Evolutionary conservation across 495 filamentous ascomycete species (phyloP), one percentile per base, ranked within the genome.

Genomic region (Tuber indicum): DNA sequence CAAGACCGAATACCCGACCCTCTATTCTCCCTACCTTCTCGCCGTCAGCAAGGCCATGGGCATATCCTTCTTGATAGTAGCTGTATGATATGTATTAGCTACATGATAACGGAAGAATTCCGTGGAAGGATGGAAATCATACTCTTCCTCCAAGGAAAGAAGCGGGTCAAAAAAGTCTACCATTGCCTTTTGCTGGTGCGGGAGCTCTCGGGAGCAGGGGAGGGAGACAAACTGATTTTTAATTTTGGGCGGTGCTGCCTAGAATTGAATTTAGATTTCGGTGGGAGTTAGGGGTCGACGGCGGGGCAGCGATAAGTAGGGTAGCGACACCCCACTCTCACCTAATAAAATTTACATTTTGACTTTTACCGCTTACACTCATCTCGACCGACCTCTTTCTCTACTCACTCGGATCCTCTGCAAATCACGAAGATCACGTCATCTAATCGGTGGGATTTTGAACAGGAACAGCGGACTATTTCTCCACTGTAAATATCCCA

Each of bases 1-100:
- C 92, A 5, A 98, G 88, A 0, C 95, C 96, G 83, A 98, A 93
- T 19, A 92, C 87, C 49, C 92, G 92, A 58, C 96, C 96, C 88
- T 99, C 96, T 71, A 91, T 89, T 44, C 90, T 90, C 17, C 96
- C 96, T 21, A 93, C 90, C 80, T 88, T 86, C n/a, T 89, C 86
- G 42, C 96, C 96, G 84, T 97, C 96, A 66, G 86, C 86, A 45
- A 88, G 82, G 32, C 96, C 96, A 75, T 94, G 86, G 14, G 87
- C 84, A 84, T 93, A 94, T 52, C 96, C 96, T 84, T 97, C 90
- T 66, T 90, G 86, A 86, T 98, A 97, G 86, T 94, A 97, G 71
- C 82, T 84, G 49, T 39, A 36, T n/a, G 41, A 71, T 36, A 66
- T 36, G 58, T 58, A 47, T 77, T 78, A 82, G 81, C 81, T n/a